phyloP scores from a whole-genome alignment of 2,329 filamentous ascomycete species.

The Aspergillus sp. region DNA sequence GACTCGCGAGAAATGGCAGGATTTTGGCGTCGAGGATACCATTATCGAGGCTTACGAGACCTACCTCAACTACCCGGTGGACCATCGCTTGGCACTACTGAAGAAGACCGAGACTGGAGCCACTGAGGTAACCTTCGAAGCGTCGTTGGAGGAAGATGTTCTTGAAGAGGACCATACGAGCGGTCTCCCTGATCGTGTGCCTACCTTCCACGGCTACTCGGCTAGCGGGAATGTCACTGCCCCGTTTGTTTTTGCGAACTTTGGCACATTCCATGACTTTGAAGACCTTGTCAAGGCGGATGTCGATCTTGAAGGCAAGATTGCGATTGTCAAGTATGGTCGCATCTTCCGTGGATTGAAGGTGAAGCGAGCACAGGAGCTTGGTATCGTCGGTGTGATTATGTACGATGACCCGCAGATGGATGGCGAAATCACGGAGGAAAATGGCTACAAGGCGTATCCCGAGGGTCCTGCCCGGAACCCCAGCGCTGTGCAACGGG shows the following conservation, averaged over 20 bases:
- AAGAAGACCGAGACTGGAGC: slow-evolving; percentile 37
- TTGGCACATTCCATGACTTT: slow-evolving; percentile 79
- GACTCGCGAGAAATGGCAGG: slow-evolving; percentile 67
- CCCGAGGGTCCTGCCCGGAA: slow-evolving; percentile 81
- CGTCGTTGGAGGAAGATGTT: slow-evolving; percentile 75
- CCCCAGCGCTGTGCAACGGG: slow-evolving; percentile 81
- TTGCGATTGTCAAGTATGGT: slow-evolving; percentile 81
- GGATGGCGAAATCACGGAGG: slow-evolving; percentile 73
- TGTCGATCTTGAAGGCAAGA: slow-evolving; percentile 72
- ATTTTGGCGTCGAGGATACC: slow-evolving; percentile 57
- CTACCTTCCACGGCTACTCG: slow-evolving; percentile 92
- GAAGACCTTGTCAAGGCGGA: slow-evolving; percentile 72
- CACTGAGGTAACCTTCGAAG: slow-evolving; percentile 64
- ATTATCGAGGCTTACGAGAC: slow-evolving; percentile 64
- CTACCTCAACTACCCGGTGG: slow-evolving; percentile 70
- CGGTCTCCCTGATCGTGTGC: slow-evolving; percentile 63
- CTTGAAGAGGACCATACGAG: slow-evolving; percentile 77
- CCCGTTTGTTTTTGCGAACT: slow-evolving; percentile 82
- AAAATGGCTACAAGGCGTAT: slow-evolving; percentile 71
- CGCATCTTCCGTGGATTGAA: slow-evolving; percentile 83
- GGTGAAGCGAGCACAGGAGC: slow-evolving; percentile 82
- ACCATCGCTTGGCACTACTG: slow-evolving; percentile 62
- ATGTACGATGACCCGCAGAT: slow-evolving; percentile 87
- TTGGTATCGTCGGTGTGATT: slow-evolving; percentile 79
- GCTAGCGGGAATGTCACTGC: slow-evolving; percentile 87